Evolutionary conservation across 441 rosid species (phyloP), one percentile per base, ranked within the genome.

Genomic region (Aquilaria agallochum): DNA sequence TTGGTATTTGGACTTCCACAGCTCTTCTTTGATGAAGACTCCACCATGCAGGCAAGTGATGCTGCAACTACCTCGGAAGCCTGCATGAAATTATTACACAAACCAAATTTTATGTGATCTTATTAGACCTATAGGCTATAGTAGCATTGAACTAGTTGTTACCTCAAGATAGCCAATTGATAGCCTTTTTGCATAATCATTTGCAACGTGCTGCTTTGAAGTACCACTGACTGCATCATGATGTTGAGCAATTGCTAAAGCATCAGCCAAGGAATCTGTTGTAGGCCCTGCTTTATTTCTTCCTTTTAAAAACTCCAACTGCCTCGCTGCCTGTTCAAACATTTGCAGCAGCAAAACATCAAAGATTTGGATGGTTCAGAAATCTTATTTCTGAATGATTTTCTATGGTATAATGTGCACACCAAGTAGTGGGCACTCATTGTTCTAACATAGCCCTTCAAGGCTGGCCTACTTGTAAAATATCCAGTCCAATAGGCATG

Each of bases 401-500:
- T 49, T 12, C 33, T 20, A 20, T 20, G 27, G 13, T 56, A 36
- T 59, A 53, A 56, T 61, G 13, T n/a, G 53, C 49, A 34, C 73
- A 82, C 87, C 78, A 82, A 56, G 71, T 82, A 79, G 68, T 79
- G 79, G 53, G 72, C 74, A 65, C 87, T 79, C 82, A 76, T 49
- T 53, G 65, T 56, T 72, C 87, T 74, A 54, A 76, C 87, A 74
- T 82, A 82, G 42, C 75, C 71, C 66, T 82, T 82, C 32, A 82
- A 59, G 40, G 64, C 80, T 12, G 87, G 78, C 58, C 87, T 72
- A 58, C 87, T 79, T 42, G 87, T 82, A 67, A 76, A 82, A 73
- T 72, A 82, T 62, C 87, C 84, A 0, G 87, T 82, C 87, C 87
- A 82, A 62, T 79, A 82, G 60, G 83, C 75, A 71, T 82, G 76